Base-by-base conservation (phyloP, 75 land plant species). In the Selaginella tamariscina region DNA sequence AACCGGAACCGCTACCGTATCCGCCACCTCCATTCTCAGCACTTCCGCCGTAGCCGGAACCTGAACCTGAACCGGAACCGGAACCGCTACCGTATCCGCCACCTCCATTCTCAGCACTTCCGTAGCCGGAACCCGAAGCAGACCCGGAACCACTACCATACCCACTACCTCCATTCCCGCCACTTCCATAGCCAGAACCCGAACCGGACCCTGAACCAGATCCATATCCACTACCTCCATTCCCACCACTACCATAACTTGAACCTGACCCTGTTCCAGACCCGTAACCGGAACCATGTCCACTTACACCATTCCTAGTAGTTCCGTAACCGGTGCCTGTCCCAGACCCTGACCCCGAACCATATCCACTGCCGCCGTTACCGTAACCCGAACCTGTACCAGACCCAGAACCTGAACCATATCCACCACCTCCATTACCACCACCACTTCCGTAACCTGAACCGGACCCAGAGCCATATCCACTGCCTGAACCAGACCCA, bases 181-280 rank as follows among this genome's bases (percentile, higher is more conserved):
- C 62, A 27, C 8, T 9, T 8, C 62, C 26, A 59, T 21, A 9
- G 26, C 24, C 23, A 5, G 49, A 39, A 5, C 49, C 49, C 49
- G 49, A 39, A 5, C 62, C 62, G 8, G 62, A 59, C 23, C 62
- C 62, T 2, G 62, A 59, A 2, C 62, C 62, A 23, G 62, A 59
- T 23, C 62, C 62, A 59, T 21, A 59, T 21, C 62, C 62, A 59
- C 24, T 59, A 23, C 62, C 26, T 23, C 24, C 23, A 27, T 26
- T 26, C 8, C 24, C 23, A 59, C 62, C 62, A 27, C 8, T 9
- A 23, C 62, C 62, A 27, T 5, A 8, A 8, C 62, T 21, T 9
- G 62, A 59, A 2, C 62, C 62, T 8, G 62, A 59, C n/a, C 62
- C 62, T 9, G 62, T 23, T 2, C 62, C 62, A 27, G 62, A 59